Evolutionary conservation across 192 early-diverging fungal genomes (phyloP).

Genomic region (Bifiguratus adelaidae): DNA sequence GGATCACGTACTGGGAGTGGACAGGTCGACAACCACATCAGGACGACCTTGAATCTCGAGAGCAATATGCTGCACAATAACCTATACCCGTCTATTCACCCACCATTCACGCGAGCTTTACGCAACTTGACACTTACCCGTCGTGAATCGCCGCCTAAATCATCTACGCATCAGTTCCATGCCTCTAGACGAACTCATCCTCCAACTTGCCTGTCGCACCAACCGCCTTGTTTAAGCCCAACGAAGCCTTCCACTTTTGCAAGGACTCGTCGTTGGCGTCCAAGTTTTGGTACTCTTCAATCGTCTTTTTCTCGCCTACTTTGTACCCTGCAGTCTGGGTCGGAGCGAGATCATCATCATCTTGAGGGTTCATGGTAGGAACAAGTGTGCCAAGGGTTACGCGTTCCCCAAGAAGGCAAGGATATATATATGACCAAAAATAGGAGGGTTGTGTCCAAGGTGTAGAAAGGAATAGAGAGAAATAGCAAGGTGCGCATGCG

Average conservation of each 20-base stretch:
- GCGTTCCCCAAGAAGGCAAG: neutral
- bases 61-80: conserved; percentile 59
- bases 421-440: neutral
- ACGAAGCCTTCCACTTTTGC: conserved; percentile 91
- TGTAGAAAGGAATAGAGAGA: neutral
- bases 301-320: conserved; percentile 84
- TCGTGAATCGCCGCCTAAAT: conserved; percentile 49
- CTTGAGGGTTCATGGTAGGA: conserved; percentile 28
- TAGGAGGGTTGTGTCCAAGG: neutral
- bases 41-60: conserved; percentile 63
- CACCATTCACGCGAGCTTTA: neutral
- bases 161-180: conserved; percentile 7
- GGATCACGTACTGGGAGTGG: conserved; percentile 45
- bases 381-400: neutral
- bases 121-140: conserved; percentile 16
- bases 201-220: conserved; percentile 23
- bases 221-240: conserved; percentile 58
- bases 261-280: conserved; percentile 92
- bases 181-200: neutral
- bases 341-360: conserved; percentile 67
- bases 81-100: conserved; percentile 27
- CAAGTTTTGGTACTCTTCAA: conserved; percentile 72
- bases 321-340: conserved; percentile 80
- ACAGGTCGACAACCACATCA: conserved; percentile 73
- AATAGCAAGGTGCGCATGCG: neutral